Percentiles rank a stretch among this genome's conserved stretches.
phyloP scores from a whole-genome alignment of 108 stramenopile species.

The Cyclotella baltica region DNA sequence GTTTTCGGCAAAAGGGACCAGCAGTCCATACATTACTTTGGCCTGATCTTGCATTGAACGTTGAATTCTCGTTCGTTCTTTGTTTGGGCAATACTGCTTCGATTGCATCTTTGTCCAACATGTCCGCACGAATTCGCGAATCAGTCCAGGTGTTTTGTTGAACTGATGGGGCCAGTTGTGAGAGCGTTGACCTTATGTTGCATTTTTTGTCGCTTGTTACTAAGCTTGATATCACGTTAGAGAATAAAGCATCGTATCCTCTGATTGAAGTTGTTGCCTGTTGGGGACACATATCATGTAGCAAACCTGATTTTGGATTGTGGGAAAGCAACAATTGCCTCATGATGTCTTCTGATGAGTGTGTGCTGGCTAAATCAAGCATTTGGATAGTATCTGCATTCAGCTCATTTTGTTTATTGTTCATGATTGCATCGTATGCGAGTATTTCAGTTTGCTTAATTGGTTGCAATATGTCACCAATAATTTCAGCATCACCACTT shows the following conservation, averaged over 20 bases:
- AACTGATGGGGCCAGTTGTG: conserved; percentile 78
- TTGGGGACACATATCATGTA: not conserved
- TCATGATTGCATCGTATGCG: conserved; percentile 38
- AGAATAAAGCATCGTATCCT: conserved; percentile 14
- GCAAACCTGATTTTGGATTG: conserved; percentile 8
- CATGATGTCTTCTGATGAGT: conserved; percentile 61
- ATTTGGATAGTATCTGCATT: conserved; percentile 64
- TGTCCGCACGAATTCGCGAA: conserved; percentile 42
- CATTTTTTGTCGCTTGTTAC: not conserved
- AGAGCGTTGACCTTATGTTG: conserved; percentile 15
- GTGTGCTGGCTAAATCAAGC: conserved; percentile 69
- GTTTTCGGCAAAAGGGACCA: conserved; percentile 75
- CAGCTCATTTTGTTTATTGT: conserved; percentile 47
- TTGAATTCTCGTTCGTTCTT: conserved; percentile 15
- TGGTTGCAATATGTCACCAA: conserved; percentile 64
- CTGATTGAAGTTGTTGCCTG: not conserved
- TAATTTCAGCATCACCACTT: conserved; percentile 73
- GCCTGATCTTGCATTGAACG: conserved; percentile 55
- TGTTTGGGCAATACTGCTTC: conserved; percentile 7
- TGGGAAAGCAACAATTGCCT: conserved; percentile 61
- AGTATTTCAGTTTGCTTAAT: conserved; percentile 42
- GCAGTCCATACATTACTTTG: conserved; percentile 85
- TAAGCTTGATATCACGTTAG: conserved; percentile 2
- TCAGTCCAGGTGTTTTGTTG: conserved; percentile 52
- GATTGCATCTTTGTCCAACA: conserved; percentile 63